Evolutionary conservation across 306 rosid species (phyloP).

Genomic region (Inga oerstediana): DNA sequence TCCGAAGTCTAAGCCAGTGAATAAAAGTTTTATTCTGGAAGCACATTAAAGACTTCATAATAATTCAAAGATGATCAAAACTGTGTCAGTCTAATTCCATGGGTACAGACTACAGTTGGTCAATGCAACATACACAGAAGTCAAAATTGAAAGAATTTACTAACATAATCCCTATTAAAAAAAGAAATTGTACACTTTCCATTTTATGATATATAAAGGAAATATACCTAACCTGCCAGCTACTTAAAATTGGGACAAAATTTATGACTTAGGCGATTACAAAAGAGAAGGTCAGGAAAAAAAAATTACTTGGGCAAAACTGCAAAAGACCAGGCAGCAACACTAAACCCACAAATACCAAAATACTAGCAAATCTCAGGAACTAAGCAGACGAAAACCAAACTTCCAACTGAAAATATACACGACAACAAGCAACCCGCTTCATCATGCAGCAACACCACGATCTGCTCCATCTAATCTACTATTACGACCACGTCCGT

Average conservation of each 20-base stretch:
- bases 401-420: slow-evolving; percentile 45
- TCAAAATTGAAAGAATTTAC: slow-evolving; percentile 46
- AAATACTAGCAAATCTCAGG: slow-evolving; percentile 42
- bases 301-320: slow-evolving; percentile 48
- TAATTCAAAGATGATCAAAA: not conserved
- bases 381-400: slow-evolving; percentile 52
- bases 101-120: not conserved
- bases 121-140: slow-evolving; percentile 4
- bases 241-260: slow-evolving; percentile 25
- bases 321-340: slow-evolving; percentile 53
- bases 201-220: slow-evolving; percentile 11
- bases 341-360: slow-evolving; percentile 33
- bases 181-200: slow-evolving; percentile 39
- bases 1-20: no score
- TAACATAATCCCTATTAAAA: slow-evolving; percentile 42
- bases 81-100: slow-evolving; percentile 9
- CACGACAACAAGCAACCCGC: slow-evolving; percentile 36
- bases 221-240: slow-evolving; percentile 35
- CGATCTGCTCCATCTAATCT: slow-evolving; percentile 52
- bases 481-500: slow-evolving; percentile 58
- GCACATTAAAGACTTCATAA: not conserved
- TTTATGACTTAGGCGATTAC: slow-evolving; percentile 31
- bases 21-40: not conserved
- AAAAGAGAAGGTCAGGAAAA: slow-evolving; percentile 1
- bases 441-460: slow-evolving; percentile 62